These are phyloP conservation scores for Peronospora belbahrii DNA, from an alignment of 352 stramenopile species.

Conservation along the genomic window DNA sequence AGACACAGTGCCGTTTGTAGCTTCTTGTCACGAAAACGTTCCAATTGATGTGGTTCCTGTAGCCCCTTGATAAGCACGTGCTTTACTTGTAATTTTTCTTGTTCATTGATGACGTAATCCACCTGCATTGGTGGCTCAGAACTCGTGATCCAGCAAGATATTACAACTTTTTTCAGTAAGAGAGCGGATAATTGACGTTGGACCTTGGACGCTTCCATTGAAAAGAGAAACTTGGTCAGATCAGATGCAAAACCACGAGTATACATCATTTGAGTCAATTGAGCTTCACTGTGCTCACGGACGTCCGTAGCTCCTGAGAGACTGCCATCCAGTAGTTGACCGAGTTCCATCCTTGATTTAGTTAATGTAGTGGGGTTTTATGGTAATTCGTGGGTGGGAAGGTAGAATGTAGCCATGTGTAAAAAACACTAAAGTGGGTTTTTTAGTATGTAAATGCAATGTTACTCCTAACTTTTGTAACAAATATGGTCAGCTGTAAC, in stretches of 20 bases:
- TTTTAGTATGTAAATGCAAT: too few species aligned
- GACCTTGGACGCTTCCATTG: slow-evolving; percentile 20
- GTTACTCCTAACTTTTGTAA: too few species aligned
- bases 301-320: slow-evolving; percentile 36
- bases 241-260: slow-evolving; percentile 61
- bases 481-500: too few species aligned
- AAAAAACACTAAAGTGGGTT: too few species aligned
- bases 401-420: slow-evolving; percentile 2
- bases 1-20: slow-evolving; percentile 75
- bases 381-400: neutral
- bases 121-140: too few species aligned
- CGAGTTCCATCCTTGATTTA: slow-evolving; percentile 38
- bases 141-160: slow-evolving; percentile 60
- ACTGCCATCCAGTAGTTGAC: slow-evolving; percentile 46
- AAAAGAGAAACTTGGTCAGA: slow-evolving; percentile 66
- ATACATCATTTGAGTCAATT: slow-evolving; percentile 50
- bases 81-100: slow-evolving; percentile 64
- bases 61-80: slow-evolving; percentile 48
- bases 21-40: slow-evolving; percentile 57
- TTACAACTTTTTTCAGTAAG: slow-evolving; percentile 71
- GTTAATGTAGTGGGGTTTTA: too few species aligned
- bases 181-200: slow-evolving; percentile 66
- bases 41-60: slow-evolving; percentile 46
- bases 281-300: slow-evolving; percentile 55
- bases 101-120: slow-evolving; percentile 49